These are phyloP conservation scores for Lanmaoa pseudosensibilis DNA, from an alignment of 768 basidiomycete genomes.

Conservation along the genomic window DNA sequence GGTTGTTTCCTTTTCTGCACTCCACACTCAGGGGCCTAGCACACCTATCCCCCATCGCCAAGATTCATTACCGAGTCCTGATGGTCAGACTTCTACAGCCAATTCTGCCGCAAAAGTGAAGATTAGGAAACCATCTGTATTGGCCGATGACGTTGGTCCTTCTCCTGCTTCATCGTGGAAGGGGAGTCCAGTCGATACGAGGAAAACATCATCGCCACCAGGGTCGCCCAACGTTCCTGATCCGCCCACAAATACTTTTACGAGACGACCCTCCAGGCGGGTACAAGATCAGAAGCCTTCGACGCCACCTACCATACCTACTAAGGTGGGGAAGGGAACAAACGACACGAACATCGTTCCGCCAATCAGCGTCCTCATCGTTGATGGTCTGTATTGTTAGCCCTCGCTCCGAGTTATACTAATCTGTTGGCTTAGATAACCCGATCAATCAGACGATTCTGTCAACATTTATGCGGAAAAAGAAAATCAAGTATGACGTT, in stretches of 20 bases:
- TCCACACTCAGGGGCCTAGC: slow-evolving; percentile 23
- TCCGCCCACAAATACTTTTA: slow-evolving; percentile 21
- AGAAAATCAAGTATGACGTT: slow-evolving; percentile 91
- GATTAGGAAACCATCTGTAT: slow-evolving; percentile 32
- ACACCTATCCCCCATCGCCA: slow-evolving; percentile 20
- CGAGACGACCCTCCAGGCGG: slow-evolving; percentile 35
- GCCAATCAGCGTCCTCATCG: slow-evolving; percentile 96
- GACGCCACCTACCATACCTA: slow-evolving; percentile 28
- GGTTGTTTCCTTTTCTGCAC: slow-evolving; percentile 29
- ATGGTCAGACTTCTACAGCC: slow-evolving; percentile 10
- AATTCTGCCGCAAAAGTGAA: slow-evolving; percentile 22
- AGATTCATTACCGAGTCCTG: slow-evolving; percentile 27
- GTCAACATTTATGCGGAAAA: slow-evolving; percentile 95
- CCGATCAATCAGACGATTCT: slow-evolving; percentile 98
- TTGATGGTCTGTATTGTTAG: slow-evolving; percentile 70
- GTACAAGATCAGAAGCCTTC: slow-evolving; percentile 31
- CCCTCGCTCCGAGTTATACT: slow-evolving; percentile 8
- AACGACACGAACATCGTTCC: slow-evolving; percentile 79
- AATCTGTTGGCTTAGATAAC: slow-evolving; percentile 65
- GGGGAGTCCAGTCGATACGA: slow-evolving; percentile 27
- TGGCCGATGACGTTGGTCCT: slow-evolving; percentile 26
- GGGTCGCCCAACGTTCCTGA: slow-evolving; percentile 32
- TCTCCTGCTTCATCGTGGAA: slow-evolving; percentile 24
- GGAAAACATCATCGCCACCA: slow-evolving; percentile 37
- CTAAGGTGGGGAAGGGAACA: slow-evolving; percentile 52